Base-by-base conservation (phyloP, 1,284 basidiomycete species). In the Papiliotrema terrestris region DNA sequence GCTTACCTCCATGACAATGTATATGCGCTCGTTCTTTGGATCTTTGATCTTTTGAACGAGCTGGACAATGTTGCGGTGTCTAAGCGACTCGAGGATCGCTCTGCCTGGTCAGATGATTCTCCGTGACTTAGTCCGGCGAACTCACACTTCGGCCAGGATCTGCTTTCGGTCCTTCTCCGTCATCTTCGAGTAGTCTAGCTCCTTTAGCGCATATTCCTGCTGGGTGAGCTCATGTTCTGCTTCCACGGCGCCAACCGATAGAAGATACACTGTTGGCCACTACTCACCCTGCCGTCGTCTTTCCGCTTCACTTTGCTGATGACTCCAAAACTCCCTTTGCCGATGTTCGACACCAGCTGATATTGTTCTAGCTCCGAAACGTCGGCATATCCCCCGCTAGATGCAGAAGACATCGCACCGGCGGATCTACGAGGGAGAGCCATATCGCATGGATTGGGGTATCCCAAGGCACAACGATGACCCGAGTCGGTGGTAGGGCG, bases 141-240 rank as follows among this genome's bases (percentile, higher is more conserved):
- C 89, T 70, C 72, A 95, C 91, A 98, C 94, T 84, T 98, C 95
- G n/a, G 93, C 86, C 4, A 95, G 88, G 56, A 98, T 93, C 74
- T 98, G 95, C 72, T 90, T 91, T 64, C 89, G 82, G 73, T 96
- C 93, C 51, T 90, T 83, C 71, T 95, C 91, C 48, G 83, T 87
- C 93, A 96, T 96, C 59, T 87, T 83, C 65, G 91, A 90, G 75
- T 96, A 98, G 76, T 96, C 92, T 64, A 98, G 84, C 74, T 98
- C 91, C 72, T 98, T 97, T 42, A 92, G 81, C 1, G 94, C 95
- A 65, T 94, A 88, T 45, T 92, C 79, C 88, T 32, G 17, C 20
- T 13, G 4, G 25, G 20, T 49, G 35, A 36, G 25, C n/a, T 38
- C 2, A 19, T 8, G n/a, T n/a, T n/a, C 9, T 46, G 32, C 25